Percentiles rank a stretch among this genome's conserved stretches.
Evolutionary conservation across 805 yeast species (phyloP).

Genomic region (Metschnikowia hibisci): DNA sequence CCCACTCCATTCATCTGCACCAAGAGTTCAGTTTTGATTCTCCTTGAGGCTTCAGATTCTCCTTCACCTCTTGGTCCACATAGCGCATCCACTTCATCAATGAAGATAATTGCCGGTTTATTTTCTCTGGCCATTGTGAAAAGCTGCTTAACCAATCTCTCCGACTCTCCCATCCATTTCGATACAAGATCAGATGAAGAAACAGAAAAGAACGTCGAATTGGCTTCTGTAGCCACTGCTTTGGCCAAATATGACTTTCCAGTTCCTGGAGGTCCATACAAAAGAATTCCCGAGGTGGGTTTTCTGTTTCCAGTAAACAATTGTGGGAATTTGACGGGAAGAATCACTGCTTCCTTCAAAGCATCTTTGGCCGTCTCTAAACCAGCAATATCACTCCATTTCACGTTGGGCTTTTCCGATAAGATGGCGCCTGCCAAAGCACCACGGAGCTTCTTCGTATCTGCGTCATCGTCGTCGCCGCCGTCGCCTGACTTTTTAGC

Average conservation of each 20-base stretch:
- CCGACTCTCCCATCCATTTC: slow-evolving; percentile 99
- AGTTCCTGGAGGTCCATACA: slow-evolving; percentile 80
- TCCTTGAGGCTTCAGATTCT: slow-evolving; percentile 91
- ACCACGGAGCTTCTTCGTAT: slow-evolving; percentile 82
- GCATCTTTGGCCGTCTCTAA: slow-evolving; percentile 94
- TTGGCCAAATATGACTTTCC: slow-evolving; percentile 96
- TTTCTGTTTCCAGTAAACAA: slow-evolving; percentile 90
- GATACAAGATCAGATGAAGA: slow-evolving; percentile 95
- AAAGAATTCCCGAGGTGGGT: slow-evolving; percentile 84
- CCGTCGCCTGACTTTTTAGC: slow-evolving; percentile 50
- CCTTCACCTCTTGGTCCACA: slow-evolving; percentile 99
- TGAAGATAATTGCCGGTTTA: slow-evolving; percentile 92
- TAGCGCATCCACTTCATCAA: slow-evolving; percentile 96
- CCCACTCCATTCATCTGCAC: slow-evolving; percentile 99
- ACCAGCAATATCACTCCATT: slow-evolving; percentile 96
- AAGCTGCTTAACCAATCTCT: slow-evolving; percentile 89
- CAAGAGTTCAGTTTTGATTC: slow-evolving; percentile 91
- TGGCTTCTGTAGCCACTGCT: slow-evolving; percentile 98
- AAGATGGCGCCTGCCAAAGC: slow-evolving; percentile 90
- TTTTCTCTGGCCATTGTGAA: slow-evolving; percentile 95
- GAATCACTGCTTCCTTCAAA: slow-evolving; percentile 91
- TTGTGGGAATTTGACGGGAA: slow-evolving; percentile 96
- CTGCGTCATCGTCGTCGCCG: slow-evolving; percentile 67
- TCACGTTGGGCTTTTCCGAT: slow-evolving; percentile 86
- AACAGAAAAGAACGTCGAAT: slow-evolving; percentile 93